A percentile compares a stretch with the other conserved stretches of the same genome.
Conservation (phyloP, 768 basidiomycete genomes). For the Paxillus involutus region DNA sequence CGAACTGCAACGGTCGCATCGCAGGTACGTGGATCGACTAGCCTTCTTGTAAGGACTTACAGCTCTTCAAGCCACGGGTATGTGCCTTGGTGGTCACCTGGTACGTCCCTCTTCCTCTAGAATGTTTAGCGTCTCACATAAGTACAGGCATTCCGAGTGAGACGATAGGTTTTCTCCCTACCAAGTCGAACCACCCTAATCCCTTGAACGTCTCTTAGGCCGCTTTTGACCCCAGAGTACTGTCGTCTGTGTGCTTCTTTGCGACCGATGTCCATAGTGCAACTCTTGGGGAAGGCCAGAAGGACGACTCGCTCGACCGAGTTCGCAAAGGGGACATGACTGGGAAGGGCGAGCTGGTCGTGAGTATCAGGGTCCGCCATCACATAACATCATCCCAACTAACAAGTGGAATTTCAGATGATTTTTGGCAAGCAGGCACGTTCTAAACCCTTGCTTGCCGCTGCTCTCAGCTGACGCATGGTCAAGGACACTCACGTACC, state of each 20-base stretch:
- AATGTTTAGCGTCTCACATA: conserved; percentile 1
- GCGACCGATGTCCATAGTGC: conserved; percentile 92
- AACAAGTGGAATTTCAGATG: conserved; percentile 52
- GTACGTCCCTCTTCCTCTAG: conserved; percentile 39
- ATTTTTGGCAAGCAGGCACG: conserved; percentile 92
- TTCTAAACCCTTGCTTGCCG: neutral
- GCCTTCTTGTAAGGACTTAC: conserved; percentile 5
- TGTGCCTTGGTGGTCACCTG: conserved; percentile 88
- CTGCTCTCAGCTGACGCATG: neutral
- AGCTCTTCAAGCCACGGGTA: conserved; percentile 65
- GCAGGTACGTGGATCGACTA: conserved; percentile 52
- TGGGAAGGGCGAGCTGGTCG: conserved; percentile 82
- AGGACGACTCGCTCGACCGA: conserved; percentile 76
- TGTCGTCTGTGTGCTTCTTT: conserved; percentile 90
- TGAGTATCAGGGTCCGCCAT: conserved; percentile 35
- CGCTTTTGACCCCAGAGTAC: conserved; percentile 82
- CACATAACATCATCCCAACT: neutral
- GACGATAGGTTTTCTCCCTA: conserved; percentile 4
- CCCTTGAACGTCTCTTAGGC: conserved; percentile 46
- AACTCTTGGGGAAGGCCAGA: conserved; percentile 80
- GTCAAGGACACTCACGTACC: conserved; percentile 89
- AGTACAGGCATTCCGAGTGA: conserved; percentile 52
- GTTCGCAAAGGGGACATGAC: conserved; percentile 75
- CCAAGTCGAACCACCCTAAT: conserved; percentile 2
- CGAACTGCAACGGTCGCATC: conserved; percentile 90